phyloP scores from a whole-genome alignment of 345 rosid species.

The Abelmoschus esculentus region DNA sequence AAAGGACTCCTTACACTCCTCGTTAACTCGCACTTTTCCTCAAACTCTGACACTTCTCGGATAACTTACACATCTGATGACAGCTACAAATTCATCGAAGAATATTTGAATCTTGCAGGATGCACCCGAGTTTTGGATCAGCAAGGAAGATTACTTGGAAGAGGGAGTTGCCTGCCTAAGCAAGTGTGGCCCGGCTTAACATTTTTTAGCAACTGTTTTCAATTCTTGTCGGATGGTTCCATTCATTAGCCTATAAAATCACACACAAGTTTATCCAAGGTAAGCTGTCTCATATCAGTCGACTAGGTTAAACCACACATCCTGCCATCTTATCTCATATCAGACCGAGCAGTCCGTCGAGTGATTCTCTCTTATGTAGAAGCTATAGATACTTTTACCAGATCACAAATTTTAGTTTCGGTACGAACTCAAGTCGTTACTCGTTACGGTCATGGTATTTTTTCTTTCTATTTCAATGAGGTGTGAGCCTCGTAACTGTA shows the following conservation, averaged over 20 bases:
- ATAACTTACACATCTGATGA: no score
- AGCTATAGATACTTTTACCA: not conserved
- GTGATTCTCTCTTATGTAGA: not conserved
- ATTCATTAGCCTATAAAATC: not conserved
- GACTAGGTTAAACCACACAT: not conserved
- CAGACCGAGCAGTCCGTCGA: not conserved
- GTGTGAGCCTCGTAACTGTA: not conserved
- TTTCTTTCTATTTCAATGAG: not conserved
- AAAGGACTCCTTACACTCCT: no score
- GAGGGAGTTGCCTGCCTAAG: slow-evolving; percentile 75
- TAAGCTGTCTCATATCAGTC: not conserved
- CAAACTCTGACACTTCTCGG: no score
- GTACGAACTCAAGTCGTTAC: not conserved
- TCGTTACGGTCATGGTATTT: not conserved
- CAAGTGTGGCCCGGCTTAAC: slow-evolving; percentile 59
- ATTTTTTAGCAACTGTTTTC: not conserved
- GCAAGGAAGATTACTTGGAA: slow-evolving; percentile 82
- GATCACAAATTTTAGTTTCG: not conserved
- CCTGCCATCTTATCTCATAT: not conserved
- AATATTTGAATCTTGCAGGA: slow-evolving; percentile 43
- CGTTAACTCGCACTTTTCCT: no score
- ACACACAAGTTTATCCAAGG: not conserved
- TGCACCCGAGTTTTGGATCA: slow-evolving; percentile 96
- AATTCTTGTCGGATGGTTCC: not conserved
- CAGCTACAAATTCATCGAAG: not conserved